Conservation (phyloP, 805 yeast genomes). For the Yarrowia sp. region DNA sequence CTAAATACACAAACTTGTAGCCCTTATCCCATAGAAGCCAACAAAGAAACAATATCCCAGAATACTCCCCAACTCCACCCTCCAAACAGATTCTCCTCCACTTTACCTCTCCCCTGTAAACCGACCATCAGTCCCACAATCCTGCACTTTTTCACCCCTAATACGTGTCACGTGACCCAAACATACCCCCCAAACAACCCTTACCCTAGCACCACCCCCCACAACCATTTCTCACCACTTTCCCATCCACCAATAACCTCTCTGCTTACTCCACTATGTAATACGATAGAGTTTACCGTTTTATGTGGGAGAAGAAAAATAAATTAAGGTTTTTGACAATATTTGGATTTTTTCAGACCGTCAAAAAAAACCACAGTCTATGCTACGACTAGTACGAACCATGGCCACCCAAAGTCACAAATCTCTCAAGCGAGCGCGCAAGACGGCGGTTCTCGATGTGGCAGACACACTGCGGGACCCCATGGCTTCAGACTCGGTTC, state of each 20-base stretch:
- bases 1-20: no score
- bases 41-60: no score
- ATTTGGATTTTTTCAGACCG: neutral
- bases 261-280: neutral
- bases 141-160: no score
- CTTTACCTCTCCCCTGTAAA: no score
- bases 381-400: slow-evolving; percentile 14
- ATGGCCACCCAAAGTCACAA: slow-evolving; percentile 25
- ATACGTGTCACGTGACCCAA: no score
- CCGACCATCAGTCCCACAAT: no score
- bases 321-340: neutral
- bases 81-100: no score
- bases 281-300: neutral
- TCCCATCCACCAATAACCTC: neutral
- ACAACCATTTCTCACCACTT: neutral
- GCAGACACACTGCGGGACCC: slow-evolving; percentile 47
- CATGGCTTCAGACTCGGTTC: slow-evolving; percentile 77
- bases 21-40: no score
- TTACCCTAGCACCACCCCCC: no score
- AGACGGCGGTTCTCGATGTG: slow-evolving; percentile 17
- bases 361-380: neutral
- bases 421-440: slow-evolving; percentile 9
- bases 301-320: neutral
- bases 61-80: no score
- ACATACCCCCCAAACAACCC: no score